phyloP scores from a whole-genome alignment of 2,329 filamentous ascomycete species.

The Trichoderma simmonsii region DNA sequence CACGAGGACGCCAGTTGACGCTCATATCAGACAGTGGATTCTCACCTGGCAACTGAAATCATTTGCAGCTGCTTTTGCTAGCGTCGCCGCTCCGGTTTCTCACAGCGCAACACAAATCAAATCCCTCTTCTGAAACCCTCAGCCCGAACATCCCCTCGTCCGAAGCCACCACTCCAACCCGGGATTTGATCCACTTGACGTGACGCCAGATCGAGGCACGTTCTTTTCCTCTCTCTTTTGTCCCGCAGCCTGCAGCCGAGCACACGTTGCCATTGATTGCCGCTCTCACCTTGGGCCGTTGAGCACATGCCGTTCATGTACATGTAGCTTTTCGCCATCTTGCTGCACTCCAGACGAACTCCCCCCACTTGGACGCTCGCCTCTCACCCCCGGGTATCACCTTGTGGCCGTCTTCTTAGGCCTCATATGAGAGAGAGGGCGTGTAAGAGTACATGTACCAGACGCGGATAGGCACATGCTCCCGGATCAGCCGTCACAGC shows the following conservation, averaged over 20 bases:
- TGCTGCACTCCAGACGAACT: neutral
- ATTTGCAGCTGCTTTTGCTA: neutral
- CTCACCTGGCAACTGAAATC: neutral
- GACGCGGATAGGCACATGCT: neutral
- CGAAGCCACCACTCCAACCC: constrained; percentile 22
- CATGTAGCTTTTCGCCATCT: neutral
- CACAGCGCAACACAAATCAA: neutral
- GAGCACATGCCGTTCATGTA: constrained; percentile 6
- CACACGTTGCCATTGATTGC: constrained; percentile 18
- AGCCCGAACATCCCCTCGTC: constrained; percentile 24
- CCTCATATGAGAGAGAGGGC: constrained; percentile 5
- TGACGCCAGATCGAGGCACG: constrained; percentile 15
- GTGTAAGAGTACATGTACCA: neutral
- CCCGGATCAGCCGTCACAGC: constrained; percentile 11
- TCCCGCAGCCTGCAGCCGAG: constrained; percentile 11
- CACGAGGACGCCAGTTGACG: neutral
- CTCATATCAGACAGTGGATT: neutral
- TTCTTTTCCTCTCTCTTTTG: neutral
- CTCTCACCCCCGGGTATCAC: neutral
- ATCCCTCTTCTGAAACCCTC: constrained; percentile 4
- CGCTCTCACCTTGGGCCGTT: neutral
- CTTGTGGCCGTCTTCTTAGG: neutral
- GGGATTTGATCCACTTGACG: constrained; percentile 10
- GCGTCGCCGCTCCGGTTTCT: neutral
- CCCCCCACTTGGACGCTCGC: constrained; percentile 7